phyloP scores from a whole-genome alignment of 2,329 filamentous ascomycete genomes.

The Penicillium sp. region DNA sequence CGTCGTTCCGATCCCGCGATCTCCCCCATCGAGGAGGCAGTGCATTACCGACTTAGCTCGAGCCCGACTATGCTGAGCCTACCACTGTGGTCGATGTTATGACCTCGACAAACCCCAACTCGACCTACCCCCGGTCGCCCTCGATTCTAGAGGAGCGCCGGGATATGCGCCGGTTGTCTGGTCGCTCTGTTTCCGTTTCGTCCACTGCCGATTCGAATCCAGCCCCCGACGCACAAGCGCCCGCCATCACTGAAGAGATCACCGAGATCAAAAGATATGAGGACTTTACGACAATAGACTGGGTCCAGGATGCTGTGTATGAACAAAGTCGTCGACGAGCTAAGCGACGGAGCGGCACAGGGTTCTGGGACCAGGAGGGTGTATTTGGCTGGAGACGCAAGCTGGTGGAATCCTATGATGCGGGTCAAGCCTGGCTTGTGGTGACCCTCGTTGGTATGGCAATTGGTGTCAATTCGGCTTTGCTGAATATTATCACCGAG shows the following conservation, averaged over 20 bases:
- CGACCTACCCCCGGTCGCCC: constrained; percentile 31
- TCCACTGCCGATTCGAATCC: constrained; percentile 56
- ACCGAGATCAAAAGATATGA: constrained; percentile 98
- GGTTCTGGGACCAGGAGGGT: constrained; percentile 68
- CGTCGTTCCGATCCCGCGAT: neutral
- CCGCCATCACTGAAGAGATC: constrained; percentile 88
- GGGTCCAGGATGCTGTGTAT: constrained; percentile 95
- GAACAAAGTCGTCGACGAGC: constrained; percentile 82
- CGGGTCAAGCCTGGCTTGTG: constrained; percentile 96
- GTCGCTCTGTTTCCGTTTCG: constrained; percentile 53
- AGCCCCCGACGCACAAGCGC: constrained; percentile 57
- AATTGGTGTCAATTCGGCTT: constrained; percentile 89
- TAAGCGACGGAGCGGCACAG: constrained; percentile 69
- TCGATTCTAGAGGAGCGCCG: constrained; percentile 35
- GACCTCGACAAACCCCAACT: constrained; percentile 40
- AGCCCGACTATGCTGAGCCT: constrained; percentile 30
- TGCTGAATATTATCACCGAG: constrained; percentile 93
- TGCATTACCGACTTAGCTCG: constrained; percentile 14
- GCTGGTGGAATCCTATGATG: constrained; percentile 85
- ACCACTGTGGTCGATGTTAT: constrained; percentile 39
- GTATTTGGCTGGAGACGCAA: constrained; percentile 78
- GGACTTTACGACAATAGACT: constrained; percentile 95
- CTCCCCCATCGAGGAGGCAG: constrained; percentile 11
- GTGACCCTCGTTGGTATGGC: constrained; percentile 88
- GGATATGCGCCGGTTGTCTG: constrained; percentile 47